Conservation (phyloP, 2,329 filamentous ascomycete species). For the Metarhizium anisopliae region DNA sequence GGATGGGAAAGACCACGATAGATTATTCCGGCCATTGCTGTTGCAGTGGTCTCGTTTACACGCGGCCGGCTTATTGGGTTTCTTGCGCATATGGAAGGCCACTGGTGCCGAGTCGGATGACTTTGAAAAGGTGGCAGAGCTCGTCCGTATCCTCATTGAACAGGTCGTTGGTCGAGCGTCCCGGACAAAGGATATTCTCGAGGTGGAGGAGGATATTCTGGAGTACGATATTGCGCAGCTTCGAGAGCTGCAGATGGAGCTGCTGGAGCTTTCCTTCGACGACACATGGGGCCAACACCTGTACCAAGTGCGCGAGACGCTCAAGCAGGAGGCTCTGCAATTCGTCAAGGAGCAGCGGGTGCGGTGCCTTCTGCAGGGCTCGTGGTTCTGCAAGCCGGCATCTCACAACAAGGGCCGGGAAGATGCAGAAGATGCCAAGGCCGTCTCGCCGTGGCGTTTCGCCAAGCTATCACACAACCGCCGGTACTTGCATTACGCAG, state of each 20-base stretch:
- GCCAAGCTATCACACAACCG: conserved; percentile 86
- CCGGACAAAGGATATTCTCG: conserved; percentile 73
- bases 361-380: conserved; percentile 76
- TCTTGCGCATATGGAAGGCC: conserved; percentile 87
- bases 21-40: conserved; percentile 75
- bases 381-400: conserved; percentile 65
- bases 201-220: conserved; percentile 81
- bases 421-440: conserved; percentile 20
- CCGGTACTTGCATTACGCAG: conserved; percentile 80
- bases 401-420: conserved; percentile 26
- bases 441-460: conserved; percentile 64
- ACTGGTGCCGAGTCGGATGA: conserved; percentile 79
- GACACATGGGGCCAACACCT: conserved; percentile 91
- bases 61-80: conserved; percentile 74
- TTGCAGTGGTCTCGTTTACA: conserved; percentile 92
- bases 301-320: conserved; percentile 79
- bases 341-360: conserved; percentile 97
- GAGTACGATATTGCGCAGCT: conserved; percentile 74
- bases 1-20: conserved; percentile 74
- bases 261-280: conserved; percentile 85
- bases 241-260: conserved; percentile 84
- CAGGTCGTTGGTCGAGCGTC: conserved; percentile 77
- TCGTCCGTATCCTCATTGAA: conserved; percentile 83
- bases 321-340: conserved; percentile 83
- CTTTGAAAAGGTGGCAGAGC: conserved; percentile 86